A percentile compares a stretch with the other conserved stretches of the same genome.
Evolutionary conservation across 495 filamentous ascomycete genomes (phyloP).

Genomic region (Pseudomonodictys pantanalensis): DNA sequence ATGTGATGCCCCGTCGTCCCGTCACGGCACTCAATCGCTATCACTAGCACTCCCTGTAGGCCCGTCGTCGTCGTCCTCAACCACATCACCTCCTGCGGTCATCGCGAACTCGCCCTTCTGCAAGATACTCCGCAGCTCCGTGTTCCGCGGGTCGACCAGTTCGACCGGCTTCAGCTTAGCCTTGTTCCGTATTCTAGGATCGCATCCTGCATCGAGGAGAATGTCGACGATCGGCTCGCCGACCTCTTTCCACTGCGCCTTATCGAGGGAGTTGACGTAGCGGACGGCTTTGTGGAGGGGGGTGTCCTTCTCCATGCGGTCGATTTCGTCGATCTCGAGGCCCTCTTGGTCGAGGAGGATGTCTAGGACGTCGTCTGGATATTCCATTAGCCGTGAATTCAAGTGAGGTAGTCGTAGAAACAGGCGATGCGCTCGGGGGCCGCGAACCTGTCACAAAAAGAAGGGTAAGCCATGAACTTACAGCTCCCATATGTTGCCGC

Average conservation of each 20-base stretch:
- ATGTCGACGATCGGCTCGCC: conserved; percentile 74
- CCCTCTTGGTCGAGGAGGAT: conserved; percentile 87
- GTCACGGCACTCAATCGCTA: conserved; percentile 25
- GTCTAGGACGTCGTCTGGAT: conserved; percentile 85
- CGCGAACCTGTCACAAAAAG: too few relatives aligned
- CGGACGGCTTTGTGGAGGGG: conserved; percentile 85
- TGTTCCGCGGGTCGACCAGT: conserved; percentile 71
- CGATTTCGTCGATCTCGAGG: conserved; percentile 89
- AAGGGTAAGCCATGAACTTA: too few relatives aligned
- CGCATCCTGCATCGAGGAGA: conserved; percentile 89
- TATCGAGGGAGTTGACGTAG: conserved; percentile 61
- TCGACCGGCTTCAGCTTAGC: conserved; percentile 65
- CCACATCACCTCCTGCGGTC: conserved; percentile 38
- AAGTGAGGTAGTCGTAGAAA: background rate
- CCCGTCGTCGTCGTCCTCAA: conserved; percentile 39
- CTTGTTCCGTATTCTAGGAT: conserved; percentile 71
- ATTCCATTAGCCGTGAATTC: background rate
- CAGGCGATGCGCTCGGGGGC: background rate
- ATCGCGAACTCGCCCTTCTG: conserved; percentile 67
- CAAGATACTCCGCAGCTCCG: conserved; percentile 62
- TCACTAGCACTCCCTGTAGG: conserved; percentile 42
- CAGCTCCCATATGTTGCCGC: conserved; percentile 83
- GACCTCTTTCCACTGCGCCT: conserved; percentile 55
- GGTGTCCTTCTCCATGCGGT: conserved; percentile 78
- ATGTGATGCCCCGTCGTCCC: background rate